Percentiles rank a stretch among this genome's conserved stretches.
These are phyloP conservation scores for Solanum hybrid DNA, from an alignment of 305 asterid species.

Conservation along the genomic window DNA sequence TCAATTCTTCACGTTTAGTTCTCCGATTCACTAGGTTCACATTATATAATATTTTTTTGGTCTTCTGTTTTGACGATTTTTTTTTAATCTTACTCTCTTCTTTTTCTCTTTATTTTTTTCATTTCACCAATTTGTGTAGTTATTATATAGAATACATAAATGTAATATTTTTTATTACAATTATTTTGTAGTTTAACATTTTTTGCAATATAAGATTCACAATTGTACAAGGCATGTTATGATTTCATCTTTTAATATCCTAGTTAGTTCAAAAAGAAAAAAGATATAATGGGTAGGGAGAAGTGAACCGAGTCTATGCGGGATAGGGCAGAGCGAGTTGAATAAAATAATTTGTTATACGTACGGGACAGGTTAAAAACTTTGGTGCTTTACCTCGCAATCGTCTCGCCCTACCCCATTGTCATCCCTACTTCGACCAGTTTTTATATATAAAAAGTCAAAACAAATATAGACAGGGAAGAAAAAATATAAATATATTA, in stretches of 20 bases:
- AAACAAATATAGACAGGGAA: too few species aligned
- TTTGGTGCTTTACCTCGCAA: too few species aligned
- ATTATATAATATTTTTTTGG: background rate
- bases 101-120: too few species aligned
- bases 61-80: too few species aligned
- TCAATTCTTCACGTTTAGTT: background rate
- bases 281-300: background rate
- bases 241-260: too few species aligned
- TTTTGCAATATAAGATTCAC: background rate
- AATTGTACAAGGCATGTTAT: background rate
- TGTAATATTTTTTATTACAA: background rate
- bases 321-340: background rate
- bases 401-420: too few species aligned
- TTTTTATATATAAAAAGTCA: too few species aligned
- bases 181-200: background rate
- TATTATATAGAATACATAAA: background rate
- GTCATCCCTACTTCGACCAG: too few species aligned
- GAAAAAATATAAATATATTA: too few species aligned
- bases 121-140: background rate
- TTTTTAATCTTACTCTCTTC: background rate
- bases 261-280: background rate
- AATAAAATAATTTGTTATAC: too few species aligned
- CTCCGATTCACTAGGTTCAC: background rate
- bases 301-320: background rate
- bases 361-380: too few species aligned